Base-by-base conservation (phyloP, 306 rosid species). In the Prosopis cineraria region DNA sequence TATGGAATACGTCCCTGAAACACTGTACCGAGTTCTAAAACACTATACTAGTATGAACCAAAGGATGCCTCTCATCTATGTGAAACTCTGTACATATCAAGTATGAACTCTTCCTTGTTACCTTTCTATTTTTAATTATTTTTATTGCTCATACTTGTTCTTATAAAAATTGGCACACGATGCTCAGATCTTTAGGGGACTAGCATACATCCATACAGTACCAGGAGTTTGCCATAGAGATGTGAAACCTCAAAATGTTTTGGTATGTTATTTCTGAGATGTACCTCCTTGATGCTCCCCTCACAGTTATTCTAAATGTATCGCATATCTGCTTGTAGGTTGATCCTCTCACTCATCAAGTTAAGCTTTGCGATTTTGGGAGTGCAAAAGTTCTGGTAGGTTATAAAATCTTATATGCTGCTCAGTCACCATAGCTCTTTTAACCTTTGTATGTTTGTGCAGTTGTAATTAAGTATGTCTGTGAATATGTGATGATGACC, bases 351-450 rank as follows among this genome's bases (percentile, higher is more conserved):
- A 90, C 96, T 43, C 98, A 93, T 82, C 93, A 90, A 81, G 96
- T 93, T 70, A 93, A 93, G 87, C 93, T 93, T 63, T 93, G 98
- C 76, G 98, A 93, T 77, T 90, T 90, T 75, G 98, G 98, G 77
- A 93, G 98, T 81, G 98, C 98, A 70, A 93, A 93, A 90, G 89
- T 86, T 71, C 77, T 93, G 90, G 98, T 93, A 89, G 78, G 85
- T 58, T 70, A 29, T 13, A 48, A 47, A 36, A 53, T 78, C 44
- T 43, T 29, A 6, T 29, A 6, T 64, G 48, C 55, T 80, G 10
- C 47, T 31, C 11, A 56, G 14, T 41, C 9, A 41, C 34, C 31
- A 79, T 45, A 50, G 67, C 30, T 67, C 11, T 56, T 25, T n/a
- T 73, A 37, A 68, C 33, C 44, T 76, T 17, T 43, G 22, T 68